Base-by-base conservation (phyloP, 768 basidiomycete species). In the Mrakia gelida region DNA sequence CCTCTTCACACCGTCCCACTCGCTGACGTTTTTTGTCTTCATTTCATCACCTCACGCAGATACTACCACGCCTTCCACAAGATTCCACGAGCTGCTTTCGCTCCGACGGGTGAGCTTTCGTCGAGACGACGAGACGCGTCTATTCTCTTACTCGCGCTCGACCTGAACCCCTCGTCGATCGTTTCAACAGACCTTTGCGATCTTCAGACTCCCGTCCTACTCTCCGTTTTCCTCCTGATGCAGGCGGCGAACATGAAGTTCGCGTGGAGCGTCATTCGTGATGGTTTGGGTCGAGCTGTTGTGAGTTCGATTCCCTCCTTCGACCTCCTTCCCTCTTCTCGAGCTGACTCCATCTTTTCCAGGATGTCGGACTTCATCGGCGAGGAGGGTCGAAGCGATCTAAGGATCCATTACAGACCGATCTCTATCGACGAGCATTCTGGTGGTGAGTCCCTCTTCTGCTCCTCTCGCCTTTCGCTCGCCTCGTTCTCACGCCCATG, bases 351-450 rank as follows among this genome's bases (percentile, higher is more conserved):
- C 13, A 16, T 38, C 16, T 34, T 13, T 5, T 18, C 8, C 75
- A 78, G 73, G 72, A 78, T 26, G 52, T 78, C 15, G 77, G 71
- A 1, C 38, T 73, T 15, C 77, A 78, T 59, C 77, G 77, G 3
- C 18, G 43, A 56, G 56, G 77, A 4, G 49, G 49, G 3, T 72
- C 68, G 1, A 67, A 73, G 38, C 62, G 77, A 23, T 73, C 71
- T 2, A 68, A 43, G 18, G 74, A 75, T 54, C 61, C 68, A 18
- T n/a, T 75, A 26, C 74, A 79, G 70, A 79, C 75, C 23, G 78
- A 79, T 68, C 43, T 34, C 15, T 75, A 62, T 41, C 41, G 62
- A 11, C 26, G 74, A 13, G 78, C 73, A 3, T 75, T 75, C 61
- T 75, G 70, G 68, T 79, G 77, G 59, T 59, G n/a, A 26, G 23